A percentile compares a stretch with the other conserved stretches of the same genome.
phyloP scores from a whole-genome alignment of 352 stramenopile species.

The Phytophthora pluvialis region DNA sequence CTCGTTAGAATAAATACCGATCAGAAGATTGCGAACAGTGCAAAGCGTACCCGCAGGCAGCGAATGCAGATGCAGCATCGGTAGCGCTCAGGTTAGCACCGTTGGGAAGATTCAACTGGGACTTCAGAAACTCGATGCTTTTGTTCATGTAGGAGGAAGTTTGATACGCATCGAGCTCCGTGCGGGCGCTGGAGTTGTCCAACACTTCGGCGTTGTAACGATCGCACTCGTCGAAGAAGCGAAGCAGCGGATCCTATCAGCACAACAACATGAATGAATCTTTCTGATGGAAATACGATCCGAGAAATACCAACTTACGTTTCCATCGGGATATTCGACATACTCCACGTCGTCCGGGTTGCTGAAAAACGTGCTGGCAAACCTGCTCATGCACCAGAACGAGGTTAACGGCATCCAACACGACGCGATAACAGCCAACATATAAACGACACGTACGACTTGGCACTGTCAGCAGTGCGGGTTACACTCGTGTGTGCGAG shows the following conservation, averaged over 20 bases:
- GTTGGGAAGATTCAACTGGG: slow-evolving; percentile 47
- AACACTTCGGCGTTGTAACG: slow-evolving; percentile 58
- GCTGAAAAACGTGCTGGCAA: slow-evolving; percentile 62
- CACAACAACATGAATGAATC: background rate
- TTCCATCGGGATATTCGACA: slow-evolving; percentile 51
- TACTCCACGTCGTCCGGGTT: slow-evolving; percentile 63
- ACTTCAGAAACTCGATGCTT: slow-evolving; percentile 40
- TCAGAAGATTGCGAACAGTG: background rate
- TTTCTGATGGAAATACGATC: background rate
- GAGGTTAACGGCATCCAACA: too few relatives aligned
- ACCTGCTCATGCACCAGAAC: slow-evolving; percentile 33
- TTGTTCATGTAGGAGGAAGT: slow-evolving; percentile 43
- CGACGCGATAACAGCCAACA: too few relatives aligned
- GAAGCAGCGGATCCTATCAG: slow-evolving; percentile 55
- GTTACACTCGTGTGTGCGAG: slow-evolving; percentile 61
- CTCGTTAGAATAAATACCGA: background rate
- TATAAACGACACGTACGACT: slow-evolving; percentile 33
- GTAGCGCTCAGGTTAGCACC: slow-evolving; percentile 34
- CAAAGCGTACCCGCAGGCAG: slow-evolving; percentile 61
- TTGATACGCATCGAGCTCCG: slow-evolving; percentile 43
- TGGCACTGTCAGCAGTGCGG: slow-evolving; percentile 59
- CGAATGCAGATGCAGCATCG: slow-evolving; percentile 59
- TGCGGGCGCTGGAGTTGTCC: slow-evolving; percentile 52
- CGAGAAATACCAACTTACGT: slow-evolving; percentile 21
- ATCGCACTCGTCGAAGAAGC: slow-evolving; percentile 75